Conservation (phyloP, 2,329 filamentous ascomycete species). For the Hawksworthiomyces lignivorus region DNA sequence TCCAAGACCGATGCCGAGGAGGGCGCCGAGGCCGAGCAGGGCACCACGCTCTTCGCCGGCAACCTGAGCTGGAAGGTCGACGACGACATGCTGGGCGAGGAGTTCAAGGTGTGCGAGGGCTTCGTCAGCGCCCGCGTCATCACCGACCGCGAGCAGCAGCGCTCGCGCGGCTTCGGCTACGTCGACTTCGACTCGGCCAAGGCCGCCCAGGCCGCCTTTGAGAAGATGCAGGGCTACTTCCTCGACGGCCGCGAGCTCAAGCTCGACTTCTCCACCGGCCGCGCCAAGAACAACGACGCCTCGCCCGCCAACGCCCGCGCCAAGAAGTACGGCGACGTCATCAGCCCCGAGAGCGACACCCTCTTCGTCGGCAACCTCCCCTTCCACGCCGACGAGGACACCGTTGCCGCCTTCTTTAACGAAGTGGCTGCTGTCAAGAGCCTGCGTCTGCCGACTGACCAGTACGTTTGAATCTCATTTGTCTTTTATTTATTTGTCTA, state of each 20-base stretch:
- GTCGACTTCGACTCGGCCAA: constrained; percentile 71
- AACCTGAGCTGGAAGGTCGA: constrained; percentile 88
- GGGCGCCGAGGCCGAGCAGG: constrained; percentile 24
- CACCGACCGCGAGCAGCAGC: constrained; percentile 70
- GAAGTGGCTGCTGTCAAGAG: constrained; percentile 64
- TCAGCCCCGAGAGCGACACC: constrained; percentile 75
- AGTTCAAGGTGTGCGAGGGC: constrained; percentile 74
- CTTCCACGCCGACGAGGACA: constrained; percentile 73
- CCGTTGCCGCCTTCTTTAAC: constrained; percentile 65
- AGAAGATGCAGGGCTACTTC: constrained; percentile 28
- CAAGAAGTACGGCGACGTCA: constrained; percentile 66
- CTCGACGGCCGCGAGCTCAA: constrained; percentile 30
- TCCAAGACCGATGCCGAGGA: constrained; percentile 31
- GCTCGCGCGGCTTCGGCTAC: constrained; percentile 89
- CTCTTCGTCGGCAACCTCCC: constrained; percentile 88
- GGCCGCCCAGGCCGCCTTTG: constrained; percentile 30
- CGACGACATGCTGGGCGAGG: constrained; percentile 69
- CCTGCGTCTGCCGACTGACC: constrained; percentile 82
- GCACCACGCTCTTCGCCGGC: constrained; percentile 74
- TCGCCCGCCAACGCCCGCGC: constrained; percentile 58
- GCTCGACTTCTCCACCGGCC: constrained; percentile 30
- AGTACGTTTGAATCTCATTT: constrained; percentile 32
- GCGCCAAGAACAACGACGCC: constrained; percentile 20
- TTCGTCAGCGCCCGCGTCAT: constrained; percentile 70
- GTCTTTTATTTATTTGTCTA: constrained; percentile 20